Base-by-base conservation (phyloP, 176 grass and related monocot species). In the Avena atlantica region DNA sequence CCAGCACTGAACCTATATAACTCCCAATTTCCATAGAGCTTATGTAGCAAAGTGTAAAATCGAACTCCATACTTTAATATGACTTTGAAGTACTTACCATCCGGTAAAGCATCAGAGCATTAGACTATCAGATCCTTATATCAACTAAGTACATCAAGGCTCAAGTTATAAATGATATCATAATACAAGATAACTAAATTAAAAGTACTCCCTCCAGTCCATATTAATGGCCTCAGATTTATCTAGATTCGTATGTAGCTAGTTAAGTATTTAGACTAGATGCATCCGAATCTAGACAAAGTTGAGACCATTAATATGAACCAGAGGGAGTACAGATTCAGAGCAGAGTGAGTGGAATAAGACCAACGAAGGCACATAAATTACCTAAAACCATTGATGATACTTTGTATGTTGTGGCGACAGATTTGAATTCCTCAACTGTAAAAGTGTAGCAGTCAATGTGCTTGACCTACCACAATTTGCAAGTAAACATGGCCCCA, bases 381-480 rank as follows among this genome's bases (percentile, higher is more conserved):
- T 82, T 90, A 97, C 94, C 92, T 84, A 63, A 80, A 90, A 97
- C 91, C 92, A 97, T 94, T 83, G 94, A 91, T 8, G 90, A 83
- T 78, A 97, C 84, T 84, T 87, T 92, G 74, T 94, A 97, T 80
- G 88, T 91, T 79, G 92, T 55, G n/a, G 92, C 92, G 40, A 92
- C 85, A 87, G 88, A 92, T 86, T 97, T 93, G 42, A 97, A 89
- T 76, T 97, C 90, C 48, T 90, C 88, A 85, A 87, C 68, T 19
- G 59, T 92, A 48, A 87, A 91, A 82, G 86, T 94, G 80, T 94
- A 94, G 82, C 92, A 97, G 85, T 97, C 84, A 29, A 97, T 87
- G 81, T 85, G 91, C 67, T 97, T 97, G 63, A 97, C 86, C 94
- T 97, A 83, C 82, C 44, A 47, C 12, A 63, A 69, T 53, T 78